Percentiles rank a stretch among this genome's conserved stretches.
Evolutionary conservation across 306 rosid genomes (phyloP).

Genomic region (Medicago ruthenica): DNA sequence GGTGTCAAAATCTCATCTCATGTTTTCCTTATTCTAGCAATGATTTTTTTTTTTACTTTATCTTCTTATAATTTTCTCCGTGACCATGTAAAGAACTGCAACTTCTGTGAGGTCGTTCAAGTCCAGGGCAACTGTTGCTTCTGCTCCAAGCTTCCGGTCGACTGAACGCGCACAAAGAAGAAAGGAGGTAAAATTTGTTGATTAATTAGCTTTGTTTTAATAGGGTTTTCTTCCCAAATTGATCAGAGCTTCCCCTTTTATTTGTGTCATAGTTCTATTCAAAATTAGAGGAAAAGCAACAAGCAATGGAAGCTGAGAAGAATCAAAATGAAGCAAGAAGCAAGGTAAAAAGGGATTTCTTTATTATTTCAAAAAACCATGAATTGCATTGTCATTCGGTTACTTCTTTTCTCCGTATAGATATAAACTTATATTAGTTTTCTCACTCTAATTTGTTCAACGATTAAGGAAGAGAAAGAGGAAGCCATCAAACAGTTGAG

Average conservation of each 20-base stretch:
- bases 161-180: constrained; percentile 91
- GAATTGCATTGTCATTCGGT: constrained; percentile 28
- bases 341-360: constrained; percentile 67
- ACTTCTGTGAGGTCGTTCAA: constrained; percentile 57
- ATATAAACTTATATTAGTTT: neutral
- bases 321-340: constrained; percentile 85
- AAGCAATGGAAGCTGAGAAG: constrained; percentile 88
- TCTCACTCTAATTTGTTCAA: constrained; percentile 36
- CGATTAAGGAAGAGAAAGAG: constrained; percentile 82
- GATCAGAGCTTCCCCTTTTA: constrained; percentile 29
- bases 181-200: constrained; percentile 70
- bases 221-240: constrained; percentile 28
- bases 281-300: constrained; percentile 90
- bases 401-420: constrained; percentile 36
- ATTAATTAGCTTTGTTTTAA: constrained; percentile 33
- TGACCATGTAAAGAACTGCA: constrained; percentile 58
- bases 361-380: constrained; percentile 21
- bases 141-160: constrained; percentile 80
- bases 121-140: constrained; percentile 65
- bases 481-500: constrained; percentile 86
- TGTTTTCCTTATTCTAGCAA: constrained; percentile 30
- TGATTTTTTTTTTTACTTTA: constrained; percentile 12
- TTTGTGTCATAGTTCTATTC: constrained; percentile 67
- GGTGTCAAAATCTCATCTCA: constrained; percentile 3
- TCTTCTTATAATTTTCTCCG: constrained; percentile 46